phyloP scores from a whole-genome alignment of 805 yeast genomes.

The Metschnikowia bowlesiae region DNA sequence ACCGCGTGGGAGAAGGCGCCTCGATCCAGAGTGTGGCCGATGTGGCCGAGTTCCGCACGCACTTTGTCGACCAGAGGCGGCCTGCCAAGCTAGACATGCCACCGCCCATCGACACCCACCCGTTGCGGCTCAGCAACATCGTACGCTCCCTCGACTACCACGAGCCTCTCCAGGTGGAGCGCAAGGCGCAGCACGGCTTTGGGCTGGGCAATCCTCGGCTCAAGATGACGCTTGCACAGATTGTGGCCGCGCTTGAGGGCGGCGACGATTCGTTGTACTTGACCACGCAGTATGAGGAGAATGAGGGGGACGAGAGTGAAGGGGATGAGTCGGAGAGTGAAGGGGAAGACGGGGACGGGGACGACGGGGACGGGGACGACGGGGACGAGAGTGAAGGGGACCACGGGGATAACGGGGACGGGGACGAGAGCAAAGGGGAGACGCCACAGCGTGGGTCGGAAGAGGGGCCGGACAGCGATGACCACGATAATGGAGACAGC shows the following conservation, averaged over 20 bases:
- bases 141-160: conserved; percentile 33
- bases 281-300: conserved; percentile 65
- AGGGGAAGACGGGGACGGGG: background rate
- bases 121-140: conserved; percentile 31
- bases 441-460: too few species aligned
- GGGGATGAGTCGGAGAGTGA: too few species aligned
- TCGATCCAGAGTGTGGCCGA: conserved; percentile 1
- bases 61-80: conserved; percentile 38
- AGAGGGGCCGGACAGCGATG: too few species aligned
- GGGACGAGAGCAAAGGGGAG: background rate
- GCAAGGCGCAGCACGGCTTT: conserved; percentile 55
- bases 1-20: conserved; percentile 3
- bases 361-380: background rate
- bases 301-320: conserved; percentile 14
- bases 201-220: conserved; percentile 59
- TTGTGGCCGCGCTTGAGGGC: conserved; percentile 37
- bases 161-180: conserved; percentile 51
- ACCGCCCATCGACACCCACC: conserved; percentile 25
- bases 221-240: conserved; percentile 46
- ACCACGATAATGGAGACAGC: background rate
- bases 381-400: conserved; percentile 1
- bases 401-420: background rate
- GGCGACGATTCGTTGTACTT: conserved; percentile 51
- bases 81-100: conserved; percentile 45
- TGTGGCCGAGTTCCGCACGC: conserved; percentile 28